Base-by-base conservation (phyloP, 805 yeast species). In the Hanseniaspora lachancei region DNA sequence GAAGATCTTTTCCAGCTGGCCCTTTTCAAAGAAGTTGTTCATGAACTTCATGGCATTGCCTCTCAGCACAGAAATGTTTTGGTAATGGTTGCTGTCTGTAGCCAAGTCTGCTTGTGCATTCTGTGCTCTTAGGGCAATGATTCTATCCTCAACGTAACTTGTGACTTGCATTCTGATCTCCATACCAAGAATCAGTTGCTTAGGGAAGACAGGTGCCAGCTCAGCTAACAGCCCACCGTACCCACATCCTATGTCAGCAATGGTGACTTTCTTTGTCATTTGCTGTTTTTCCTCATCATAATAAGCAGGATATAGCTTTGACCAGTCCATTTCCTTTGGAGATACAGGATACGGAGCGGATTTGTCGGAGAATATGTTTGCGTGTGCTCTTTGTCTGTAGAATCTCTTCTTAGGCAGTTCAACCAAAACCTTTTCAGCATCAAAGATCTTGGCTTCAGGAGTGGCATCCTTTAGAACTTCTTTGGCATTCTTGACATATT, bases 111-210 rank as follows among this genome's bases (percentile, higher is more conserved):
- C 27, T 6, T 36, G n/a, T 29, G 49, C 29, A 34, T 52, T 20
- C 39, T 68, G 67, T 24, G 63, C 77, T 68, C 97, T 79, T 61
- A 93, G 74, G 1, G 97, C 97, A 58, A 87, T 79, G 60, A 93
- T 88, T 63, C 97, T 75, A 69, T 93, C 98, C 69, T 91, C 96
- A 13, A 93, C 97, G 65, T 89, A 93, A 62, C 93, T 89, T 1
- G 97, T 91, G 50, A 93, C 98, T 70, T 93, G 98, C 20, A 89
- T 96, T 66, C 98, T 78, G 65, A 93, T 93, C 71, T 93, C 98
- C 96, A 93, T 89, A 18, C 98, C 98, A 47, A 93, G 73, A 47
- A 89, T 82, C 63, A 87, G 73, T 15, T 75, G 77, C 3, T 85
- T 79, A 1, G 93, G 89, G 60, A 86, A 84, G 55, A 72, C 79